Evolutionary conservation across 768 basidiomycete species (phyloP), one percentile per base, ranked within the genome.

Genomic region (Leccinum ochraceum): DNA sequence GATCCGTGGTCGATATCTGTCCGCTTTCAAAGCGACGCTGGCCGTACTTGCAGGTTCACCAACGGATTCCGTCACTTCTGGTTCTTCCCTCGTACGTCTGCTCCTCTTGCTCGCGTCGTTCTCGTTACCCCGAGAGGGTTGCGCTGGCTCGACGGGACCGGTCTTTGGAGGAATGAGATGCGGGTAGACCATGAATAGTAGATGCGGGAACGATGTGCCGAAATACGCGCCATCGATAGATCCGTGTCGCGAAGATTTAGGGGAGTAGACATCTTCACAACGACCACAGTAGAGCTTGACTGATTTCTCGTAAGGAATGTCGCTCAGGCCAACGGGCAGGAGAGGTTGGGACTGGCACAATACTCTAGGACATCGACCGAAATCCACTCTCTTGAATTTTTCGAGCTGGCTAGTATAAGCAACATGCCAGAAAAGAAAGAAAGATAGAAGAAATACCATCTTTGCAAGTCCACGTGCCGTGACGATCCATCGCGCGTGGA

Each of bases 171-270:
- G 94, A 48, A 97, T 89, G 64, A 98, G 86, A 51, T 88, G 86
- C 0, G 97, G 95, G 74, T 98, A 98, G 37, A 98, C 94, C 80
- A 98, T 93, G 79, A 95, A 97, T 53, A 98, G 80, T 57, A 99
- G 87, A 73, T 98, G 96, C 0, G 95, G 94, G 80, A 98, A 98
- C 1, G 95, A 97, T 0, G 95, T 96, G 61, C 97, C 97, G 67
- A 99, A 99, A 77, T 96, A 99, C 2, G 97, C 97, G 30, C 97
- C 96, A 72, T 99, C 97, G 71, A 99, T 98, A 39, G 90, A 90
- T 53, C 96, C 96, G 74, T 99, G 97, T 30, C 96, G 86, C 6
- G 94, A 95, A 1, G 92, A 95, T 75, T 99, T 99, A 39, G 97
- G 97, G 0, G 92, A 94, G 77, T 98, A 99, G 67, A 99, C 88